These are phyloP conservation scores for Penicillium polonicum DNA, from an alignment of 2,329 filamentous ascomycete species.

Conservation along the genomic window DNA sequence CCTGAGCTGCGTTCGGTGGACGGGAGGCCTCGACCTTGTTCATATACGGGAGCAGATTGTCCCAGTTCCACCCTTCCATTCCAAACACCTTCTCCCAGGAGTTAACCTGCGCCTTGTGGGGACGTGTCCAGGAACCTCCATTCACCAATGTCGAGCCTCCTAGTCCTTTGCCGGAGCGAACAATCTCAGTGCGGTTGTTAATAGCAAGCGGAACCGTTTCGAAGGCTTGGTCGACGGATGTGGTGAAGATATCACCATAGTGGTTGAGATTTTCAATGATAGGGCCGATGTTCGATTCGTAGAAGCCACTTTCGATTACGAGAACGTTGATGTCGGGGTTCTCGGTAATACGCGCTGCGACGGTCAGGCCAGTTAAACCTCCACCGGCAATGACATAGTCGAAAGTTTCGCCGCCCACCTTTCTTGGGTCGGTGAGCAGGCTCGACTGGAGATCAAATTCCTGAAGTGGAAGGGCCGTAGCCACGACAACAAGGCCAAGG, in stretches of 20 bases:
- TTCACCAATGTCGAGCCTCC: slow-evolving; percentile 33
- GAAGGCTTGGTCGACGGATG: slow-evolving; percentile 23
- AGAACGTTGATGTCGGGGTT: not conserved
- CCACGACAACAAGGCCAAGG: not conserved
- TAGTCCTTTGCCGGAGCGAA: slow-evolving; percentile 28
- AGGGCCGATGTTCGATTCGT: slow-evolving; percentile 26
- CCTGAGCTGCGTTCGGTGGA: slow-evolving; percentile 18
- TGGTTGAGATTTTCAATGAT: slow-evolving; percentile 28
- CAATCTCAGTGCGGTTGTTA: slow-evolving; percentile 21
- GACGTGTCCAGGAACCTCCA: slow-evolving; percentile 32
- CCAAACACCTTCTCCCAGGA: slow-evolving; percentile 41
- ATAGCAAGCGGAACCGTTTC: slow-evolving; percentile 15
- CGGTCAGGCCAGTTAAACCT: not conserved
- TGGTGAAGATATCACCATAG: slow-evolving; percentile 31
- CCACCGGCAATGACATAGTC: not conserved
- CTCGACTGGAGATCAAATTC: not conserved
- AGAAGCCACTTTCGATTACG: slow-evolving; percentile 29
- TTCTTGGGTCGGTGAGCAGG: not conserved
- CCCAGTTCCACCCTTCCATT: slow-evolving; percentile 48
- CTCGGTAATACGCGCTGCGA: not conserved
- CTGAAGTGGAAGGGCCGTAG: not conserved
- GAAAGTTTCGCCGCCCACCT: not conserved
- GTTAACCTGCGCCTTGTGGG: slow-evolving; percentile 27
- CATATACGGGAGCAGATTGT: slow-evolving; percentile 49
- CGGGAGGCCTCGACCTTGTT: slow-evolving; percentile 36